Conservation (phyloP, 2,329 filamentous ascomycete species). For the Hortaea sp. region DNA sequence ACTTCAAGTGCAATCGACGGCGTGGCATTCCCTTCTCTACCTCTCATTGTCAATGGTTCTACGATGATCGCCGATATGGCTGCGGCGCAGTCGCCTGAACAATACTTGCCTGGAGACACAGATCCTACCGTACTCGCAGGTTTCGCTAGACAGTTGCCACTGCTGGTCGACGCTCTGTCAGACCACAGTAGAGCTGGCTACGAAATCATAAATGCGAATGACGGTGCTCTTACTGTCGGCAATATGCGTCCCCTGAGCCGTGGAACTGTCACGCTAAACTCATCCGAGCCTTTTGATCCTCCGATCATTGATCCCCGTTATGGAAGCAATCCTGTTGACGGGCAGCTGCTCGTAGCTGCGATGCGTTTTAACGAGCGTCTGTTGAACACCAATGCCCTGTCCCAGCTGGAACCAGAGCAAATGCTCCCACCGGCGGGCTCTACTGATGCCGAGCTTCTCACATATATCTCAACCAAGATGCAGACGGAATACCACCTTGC, state of each 20-base stretch:
- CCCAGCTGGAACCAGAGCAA: constrained; percentile 12
- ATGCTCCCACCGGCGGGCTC: constrained; percentile 16
- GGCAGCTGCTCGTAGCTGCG: constrained; percentile 16
- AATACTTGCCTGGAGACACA: constrained; percentile 11
- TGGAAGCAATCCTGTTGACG: constrained; percentile 35
- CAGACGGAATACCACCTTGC: constrained; percentile 41
- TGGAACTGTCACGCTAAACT: constrained; percentile 32
- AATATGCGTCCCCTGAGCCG: constrained; percentile 36
- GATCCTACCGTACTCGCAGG: constrained; percentile 16
- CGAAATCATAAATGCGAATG: constrained; percentile 23
- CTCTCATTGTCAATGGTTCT: constrained; percentile 11
- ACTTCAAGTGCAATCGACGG: constrained; percentile 19
- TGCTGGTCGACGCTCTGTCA: constrained; percentile 15
- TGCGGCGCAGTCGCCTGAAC: constrained; percentile 9
- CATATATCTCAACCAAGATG: constrained; percentile 19
- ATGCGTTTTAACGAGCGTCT: constrained; percentile 21
- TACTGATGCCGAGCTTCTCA: constrained; percentile 18
- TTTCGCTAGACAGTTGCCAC: constrained; percentile 14
- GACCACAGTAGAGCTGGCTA: constrained; percentile 16
- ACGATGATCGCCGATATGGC: constrained; percentile 10
- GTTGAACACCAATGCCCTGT: constrained; percentile 14
- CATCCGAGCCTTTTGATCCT: constrained; percentile 28
- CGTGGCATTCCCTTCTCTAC: constrained; percentile 20
- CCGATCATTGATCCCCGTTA: constrained; percentile 36
- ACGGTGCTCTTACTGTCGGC: constrained; percentile 21